Conservation (phyloP, 768 basidiomycete genomes). For the Calocybe gangraenosa region DNA sequence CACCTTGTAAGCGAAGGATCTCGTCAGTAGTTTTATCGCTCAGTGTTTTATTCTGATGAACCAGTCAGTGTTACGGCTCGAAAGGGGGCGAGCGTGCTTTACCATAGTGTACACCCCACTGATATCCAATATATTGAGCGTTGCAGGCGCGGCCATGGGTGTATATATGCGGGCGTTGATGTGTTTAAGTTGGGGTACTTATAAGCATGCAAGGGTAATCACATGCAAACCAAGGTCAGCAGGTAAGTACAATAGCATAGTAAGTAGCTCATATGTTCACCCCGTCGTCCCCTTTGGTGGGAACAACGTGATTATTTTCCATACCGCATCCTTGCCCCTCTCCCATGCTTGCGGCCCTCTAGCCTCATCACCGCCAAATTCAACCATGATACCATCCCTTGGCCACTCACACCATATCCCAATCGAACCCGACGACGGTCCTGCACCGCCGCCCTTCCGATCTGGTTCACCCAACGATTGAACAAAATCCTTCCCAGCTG, state of each 20-base stretch:
- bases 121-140: constrained; percentile 56
- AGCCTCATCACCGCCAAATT: constrained; percentile 77
- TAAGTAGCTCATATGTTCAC: too few relatives aligned
- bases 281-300: too few relatives aligned
- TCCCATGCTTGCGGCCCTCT: constrained; percentile 86
- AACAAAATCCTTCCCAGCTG: constrained; percentile 79
- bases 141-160: constrained; percentile 62
- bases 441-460: constrained; percentile 86
- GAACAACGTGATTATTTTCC: constrained; percentile 74
- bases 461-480: constrained; percentile 75
- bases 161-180: too few relatives aligned
- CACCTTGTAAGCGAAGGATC: constrained; percentile 67
- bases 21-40: constrained; percentile 53
- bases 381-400: constrained; percentile 76
- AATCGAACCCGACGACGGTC: constrained; percentile 80
- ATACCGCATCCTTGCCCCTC: constrained; percentile 73
- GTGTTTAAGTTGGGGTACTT: too few relatives aligned
- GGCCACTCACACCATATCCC: constrained; percentile 95
- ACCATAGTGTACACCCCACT: constrained; percentile 65
- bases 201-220: too few relatives aligned
- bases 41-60: constrained; percentile 59
- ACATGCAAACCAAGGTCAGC: too few relatives aligned
- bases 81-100: background rate
- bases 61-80: background rate
- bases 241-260: too few relatives aligned